These are phyloP conservation scores for Boletellus ananiceps DNA, from an alignment of 768 basidiomycete species.

Conservation along the genomic window DNA sequence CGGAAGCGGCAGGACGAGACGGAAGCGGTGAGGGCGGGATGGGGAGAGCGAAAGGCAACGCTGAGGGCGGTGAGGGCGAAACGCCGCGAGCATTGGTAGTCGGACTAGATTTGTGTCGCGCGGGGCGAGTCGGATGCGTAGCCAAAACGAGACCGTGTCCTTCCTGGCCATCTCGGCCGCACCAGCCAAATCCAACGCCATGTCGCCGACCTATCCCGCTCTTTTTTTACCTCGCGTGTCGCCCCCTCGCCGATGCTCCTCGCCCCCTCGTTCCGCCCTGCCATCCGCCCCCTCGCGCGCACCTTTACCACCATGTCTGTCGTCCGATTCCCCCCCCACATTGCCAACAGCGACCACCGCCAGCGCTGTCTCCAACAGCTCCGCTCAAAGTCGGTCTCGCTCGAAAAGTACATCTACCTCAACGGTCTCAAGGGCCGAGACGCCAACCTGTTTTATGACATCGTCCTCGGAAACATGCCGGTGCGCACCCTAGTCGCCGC, in stretches of 20 bases:
- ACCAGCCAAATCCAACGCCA: too few relatives aligned
- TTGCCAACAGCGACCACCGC: slow-evolving; percentile 47
- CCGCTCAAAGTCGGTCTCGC: slow-evolving; percentile 48
- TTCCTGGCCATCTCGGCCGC: neutral
- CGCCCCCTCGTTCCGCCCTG: neutral
- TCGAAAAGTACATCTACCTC: slow-evolving; percentile 73
- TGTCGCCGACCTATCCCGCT: neutral
- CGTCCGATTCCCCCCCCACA: slow-evolving; percentile 43
- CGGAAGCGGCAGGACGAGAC: slow-evolving; percentile 45
- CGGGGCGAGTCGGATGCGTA: neutral
- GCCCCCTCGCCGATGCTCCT: slow-evolving; percentile 4
- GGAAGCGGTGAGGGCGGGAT: slow-evolving; percentile 45
- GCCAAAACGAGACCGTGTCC: neutral
- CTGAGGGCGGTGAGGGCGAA: slow-evolving; percentile 61
- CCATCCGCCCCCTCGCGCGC: slow-evolving; percentile 9
- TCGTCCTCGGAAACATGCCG: slow-evolving; percentile 57
- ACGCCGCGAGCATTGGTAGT: slow-evolving; percentile 67
- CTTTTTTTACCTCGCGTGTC: neutral
- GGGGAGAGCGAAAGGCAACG: slow-evolving; percentile 68
- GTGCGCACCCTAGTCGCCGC: slow-evolving; percentile 27
- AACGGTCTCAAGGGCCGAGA: slow-evolving; percentile 60
- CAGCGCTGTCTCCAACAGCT: slow-evolving; percentile 55
- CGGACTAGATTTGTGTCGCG: neutral
- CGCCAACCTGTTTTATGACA: slow-evolving; percentile 60
- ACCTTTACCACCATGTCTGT: slow-evolving; percentile 26